These are phyloP conservation scores for Cryomyces antarcticus DNA, from an alignment of 495 filamentous ascomycete genomes.

Conservation along the genomic window DNA sequence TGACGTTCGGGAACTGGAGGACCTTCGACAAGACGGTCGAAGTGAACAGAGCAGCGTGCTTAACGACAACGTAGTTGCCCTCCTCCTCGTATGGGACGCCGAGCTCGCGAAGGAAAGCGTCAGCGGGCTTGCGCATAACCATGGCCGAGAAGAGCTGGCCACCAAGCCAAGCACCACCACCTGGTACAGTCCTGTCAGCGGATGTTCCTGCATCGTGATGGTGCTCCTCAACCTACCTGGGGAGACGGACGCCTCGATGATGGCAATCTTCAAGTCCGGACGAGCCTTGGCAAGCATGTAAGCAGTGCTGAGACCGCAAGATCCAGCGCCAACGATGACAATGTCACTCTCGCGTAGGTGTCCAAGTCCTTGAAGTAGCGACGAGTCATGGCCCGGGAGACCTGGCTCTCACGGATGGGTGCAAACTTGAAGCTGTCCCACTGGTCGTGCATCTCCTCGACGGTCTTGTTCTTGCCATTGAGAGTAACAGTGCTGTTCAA, in stretches of 20 bases:
- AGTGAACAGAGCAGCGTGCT: conserved; percentile 83
- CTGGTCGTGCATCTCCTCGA: conserved; percentile 41
- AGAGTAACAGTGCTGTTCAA: conserved; percentile 18
- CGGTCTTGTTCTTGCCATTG: conserved; percentile 27
- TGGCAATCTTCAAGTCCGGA: conserved; percentile 77
- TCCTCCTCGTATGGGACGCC: conserved; percentile 78
- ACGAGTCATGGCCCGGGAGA: conserved; percentile 78
- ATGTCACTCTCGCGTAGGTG: conserved; percentile 80
- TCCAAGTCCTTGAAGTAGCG: conserved; percentile 83
- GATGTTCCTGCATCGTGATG: background rate
- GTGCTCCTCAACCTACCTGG: conserved; percentile 26
- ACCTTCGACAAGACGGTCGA: conserved; percentile 67
- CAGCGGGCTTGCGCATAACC: conserved; percentile 82
- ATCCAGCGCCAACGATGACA: conserved; percentile 77
- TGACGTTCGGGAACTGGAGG: conserved; percentile 67
- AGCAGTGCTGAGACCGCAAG: conserved; percentile 64
- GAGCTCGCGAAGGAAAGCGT: conserved; percentile 59
- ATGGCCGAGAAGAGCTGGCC: conserved; percentile 85
- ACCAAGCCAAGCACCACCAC: conserved; percentile 81
- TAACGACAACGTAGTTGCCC: conserved; percentile 71
- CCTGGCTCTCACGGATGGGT: conserved; percentile 74
- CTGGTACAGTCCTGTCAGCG: conserved; percentile 5
- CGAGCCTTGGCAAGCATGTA: conserved; percentile 69
- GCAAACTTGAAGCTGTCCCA: conserved; percentile 67
- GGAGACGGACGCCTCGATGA: conserved; percentile 71